A percentile compares a stretch with the other conserved stretches of the same genome.
Conservation (phyloP, 2,329 filamentous ascomycete genomes). For the Cordyceps tenuipes region DNA sequence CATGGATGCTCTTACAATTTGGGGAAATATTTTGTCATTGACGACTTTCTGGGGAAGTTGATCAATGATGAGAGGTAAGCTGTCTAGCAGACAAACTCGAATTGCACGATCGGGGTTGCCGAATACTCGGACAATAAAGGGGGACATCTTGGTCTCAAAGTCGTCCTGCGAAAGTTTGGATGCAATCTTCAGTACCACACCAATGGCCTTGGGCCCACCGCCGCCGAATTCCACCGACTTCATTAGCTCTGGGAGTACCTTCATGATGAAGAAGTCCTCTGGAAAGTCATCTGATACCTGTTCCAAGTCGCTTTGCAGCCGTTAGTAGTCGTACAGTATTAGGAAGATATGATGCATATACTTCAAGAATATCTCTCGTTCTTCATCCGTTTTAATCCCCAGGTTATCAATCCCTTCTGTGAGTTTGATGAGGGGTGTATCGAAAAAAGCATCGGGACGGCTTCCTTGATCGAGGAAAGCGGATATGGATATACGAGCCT, state of each 20-base stretch:
- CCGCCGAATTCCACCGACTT: conserved; percentile 99
- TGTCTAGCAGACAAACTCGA: conserved; percentile 83
- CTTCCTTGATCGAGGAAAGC: conserved; percentile 87
- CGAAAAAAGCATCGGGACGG: conserved; percentile 78
- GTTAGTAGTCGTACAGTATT: conserved; percentile 17
- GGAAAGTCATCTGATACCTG: conserved; percentile 87
- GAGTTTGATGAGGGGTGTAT: conserved; percentile 83
- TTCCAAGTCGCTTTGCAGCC: conserved; percentile 59
- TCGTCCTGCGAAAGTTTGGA: conserved; percentile 82
- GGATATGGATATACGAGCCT: conserved; percentile 72
- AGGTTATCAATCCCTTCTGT: conserved; percentile 90
- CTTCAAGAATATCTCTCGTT: conserved; percentile 79
- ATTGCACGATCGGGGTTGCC: conserved; percentile 86
- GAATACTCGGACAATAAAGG: conserved; percentile 81
- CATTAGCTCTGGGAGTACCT: conserved; percentile 87
- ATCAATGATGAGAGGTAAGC: conserved; percentile 84
- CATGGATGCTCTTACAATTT: conserved; percentile 52
- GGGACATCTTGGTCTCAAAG: conserved; percentile 75
- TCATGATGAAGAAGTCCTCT: conserved; percentile 97
- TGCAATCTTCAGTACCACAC: conserved; percentile 83
- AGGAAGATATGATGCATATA: conserved; percentile 18
- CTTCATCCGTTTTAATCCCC: conserved; percentile 75
- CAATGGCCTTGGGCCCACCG: conserved; percentile 84
- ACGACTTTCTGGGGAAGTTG: conserved; percentile 79
- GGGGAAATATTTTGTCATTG: conserved; percentile 94